Percentiles rank a stretch among this genome's conserved stretches.
Evolutionary conservation across 768 basidiomycete species (phyloP).

Genomic region (Thelephora aurantiotincta): DNA sequence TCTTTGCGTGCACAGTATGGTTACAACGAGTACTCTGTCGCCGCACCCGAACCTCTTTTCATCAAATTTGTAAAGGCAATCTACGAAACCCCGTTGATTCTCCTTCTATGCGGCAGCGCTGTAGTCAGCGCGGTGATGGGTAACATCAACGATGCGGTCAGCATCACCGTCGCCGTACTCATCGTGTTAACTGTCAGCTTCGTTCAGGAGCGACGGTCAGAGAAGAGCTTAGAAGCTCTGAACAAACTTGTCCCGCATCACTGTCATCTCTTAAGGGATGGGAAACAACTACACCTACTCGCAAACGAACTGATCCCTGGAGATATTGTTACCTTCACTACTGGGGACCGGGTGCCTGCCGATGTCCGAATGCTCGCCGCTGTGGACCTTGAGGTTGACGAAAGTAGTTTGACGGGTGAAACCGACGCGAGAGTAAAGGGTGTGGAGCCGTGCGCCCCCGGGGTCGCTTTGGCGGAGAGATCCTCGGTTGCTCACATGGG

Average conservation of each 20-base stretch:
- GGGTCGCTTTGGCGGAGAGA: conserved; percentile 65
- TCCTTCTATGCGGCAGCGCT: conserved; percentile 84
- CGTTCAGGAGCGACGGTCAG: conserved; percentile 88
- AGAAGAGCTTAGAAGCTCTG: conserved; percentile 86
- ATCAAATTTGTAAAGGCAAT: conserved; percentile 92
- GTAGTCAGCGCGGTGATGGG: conserved; percentile 84
- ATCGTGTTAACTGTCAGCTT: conserved; percentile 96
- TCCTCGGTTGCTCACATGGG: conserved; percentile 92
- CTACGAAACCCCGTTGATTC: conserved; percentile 87
- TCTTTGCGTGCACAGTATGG: conserved; percentile 56
- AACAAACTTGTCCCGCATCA: conserved; percentile 97
- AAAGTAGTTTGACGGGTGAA: conserved; percentile 91
- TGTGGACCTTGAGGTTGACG: conserved; percentile 85
- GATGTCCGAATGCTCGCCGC: conserved; percentile 77
- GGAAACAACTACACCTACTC: conserved; percentile 61
- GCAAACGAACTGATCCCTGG: conserved; percentile 97
- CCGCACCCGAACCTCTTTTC: conserved; percentile 61
- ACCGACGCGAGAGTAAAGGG: conserved; percentile 68
- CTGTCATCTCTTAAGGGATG: conserved; percentile 71
- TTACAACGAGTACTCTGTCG: conserved; percentile 90
- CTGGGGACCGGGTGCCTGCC: conserved; percentile 89
- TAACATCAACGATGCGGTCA: conserved; percentile 89
- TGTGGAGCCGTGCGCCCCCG: conserved; percentile 36
- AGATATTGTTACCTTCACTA: conserved; percentile 78
- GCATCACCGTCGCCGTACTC: conserved; percentile 81